A percentile compares a stretch with the other conserved stretches of the same genome.
Evolutionary conservation across 2,329 filamentous ascomycete species (phyloP).

Genomic region (Monosporascus cannonballus): DNA sequence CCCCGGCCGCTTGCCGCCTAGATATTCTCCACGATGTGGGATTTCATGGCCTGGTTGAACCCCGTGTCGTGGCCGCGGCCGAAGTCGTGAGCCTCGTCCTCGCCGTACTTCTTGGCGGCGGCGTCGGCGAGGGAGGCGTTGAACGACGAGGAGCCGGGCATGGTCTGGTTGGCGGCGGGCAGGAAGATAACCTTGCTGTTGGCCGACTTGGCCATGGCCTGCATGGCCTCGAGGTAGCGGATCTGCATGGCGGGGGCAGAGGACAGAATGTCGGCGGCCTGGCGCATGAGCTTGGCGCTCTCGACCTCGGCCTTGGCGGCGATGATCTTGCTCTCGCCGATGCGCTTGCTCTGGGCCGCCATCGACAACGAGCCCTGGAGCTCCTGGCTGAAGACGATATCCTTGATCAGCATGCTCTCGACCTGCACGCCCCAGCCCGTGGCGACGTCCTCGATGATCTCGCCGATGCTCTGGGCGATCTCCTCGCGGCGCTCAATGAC

Average conservation of each 20-base stretch:
- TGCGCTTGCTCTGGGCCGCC: constrained; percentile 97
- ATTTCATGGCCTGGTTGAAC: constrained; percentile 77
- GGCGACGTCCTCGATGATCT: constrained; percentile 96
- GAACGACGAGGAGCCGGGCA: constrained; percentile 36
- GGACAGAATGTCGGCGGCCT: constrained; percentile 88
- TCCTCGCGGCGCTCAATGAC: constrained; percentile 98
- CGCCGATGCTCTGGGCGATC: constrained; percentile 87
- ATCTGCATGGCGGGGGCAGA: constrained; percentile 97
- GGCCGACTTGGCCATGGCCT: constrained; percentile 92
- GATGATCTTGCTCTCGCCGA: constrained; percentile 97
- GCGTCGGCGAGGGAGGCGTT: constrained; percentile 36
- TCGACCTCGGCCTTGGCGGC: constrained; percentile 96
- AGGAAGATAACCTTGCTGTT: constrained; percentile 86
- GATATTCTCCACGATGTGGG: constrained; percentile 80
- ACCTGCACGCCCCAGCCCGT: constrained; percentile 92
- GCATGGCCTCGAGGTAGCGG: constrained; percentile 96
- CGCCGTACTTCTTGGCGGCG: constrained; percentile 31
- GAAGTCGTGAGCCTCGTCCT: constrained; percentile 41
- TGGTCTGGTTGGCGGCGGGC: constrained; percentile 58
- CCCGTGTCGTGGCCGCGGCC: constrained; percentile 45
- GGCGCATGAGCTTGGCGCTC: constrained; percentile 84
- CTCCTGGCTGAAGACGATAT: constrained; percentile 95
- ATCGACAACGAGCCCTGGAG: constrained; percentile 95
- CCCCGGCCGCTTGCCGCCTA: constrained; percentile 33
- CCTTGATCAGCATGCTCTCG: constrained; percentile 98